Conservation (phyloP, 75 land plant species). For the Ceratopteris richardii region DNA sequence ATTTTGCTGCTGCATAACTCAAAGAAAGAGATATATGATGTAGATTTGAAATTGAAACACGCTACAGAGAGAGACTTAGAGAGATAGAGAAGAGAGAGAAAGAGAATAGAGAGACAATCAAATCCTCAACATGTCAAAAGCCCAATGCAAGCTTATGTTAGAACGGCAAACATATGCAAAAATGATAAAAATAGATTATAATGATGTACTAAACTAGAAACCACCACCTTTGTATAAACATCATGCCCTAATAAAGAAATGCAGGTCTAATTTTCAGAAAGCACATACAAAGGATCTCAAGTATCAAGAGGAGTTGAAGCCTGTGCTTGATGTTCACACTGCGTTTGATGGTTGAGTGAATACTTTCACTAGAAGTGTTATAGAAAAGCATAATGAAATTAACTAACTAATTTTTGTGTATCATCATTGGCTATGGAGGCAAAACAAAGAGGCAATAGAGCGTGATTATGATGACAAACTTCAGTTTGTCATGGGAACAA, state of each 20-base stretch:
- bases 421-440: not conserved
- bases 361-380: not conserved
- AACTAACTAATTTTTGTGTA: slow-evolving; percentile 7
- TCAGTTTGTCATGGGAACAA: too few species aligned
- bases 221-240: not conserved
- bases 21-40: too few species aligned
- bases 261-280: not conserved
- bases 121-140: too few species aligned
- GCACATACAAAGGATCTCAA: not conserved
- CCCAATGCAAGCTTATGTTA: too few species aligned
- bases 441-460: too few species aligned
- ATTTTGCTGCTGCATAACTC: too few species aligned
- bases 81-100: too few species aligned
- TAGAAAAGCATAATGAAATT: slow-evolving; percentile 1
- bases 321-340: slow-evolving; percentile 6
- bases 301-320: not conserved
- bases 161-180: slow-evolving; percentile 2
- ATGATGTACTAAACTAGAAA: slow-evolving; percentile 1
- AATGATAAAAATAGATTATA: not conserved
- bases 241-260: not conserved
- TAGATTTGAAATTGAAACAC: too few species aligned
- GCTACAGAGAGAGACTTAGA: too few species aligned
- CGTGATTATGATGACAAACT: too few species aligned
- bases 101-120: too few species aligned
- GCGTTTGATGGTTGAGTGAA: not conserved